phyloP scores from a whole-genome alignment of 1,139 yeast species.

The Cylindricascospora bacillispora region DNA sequence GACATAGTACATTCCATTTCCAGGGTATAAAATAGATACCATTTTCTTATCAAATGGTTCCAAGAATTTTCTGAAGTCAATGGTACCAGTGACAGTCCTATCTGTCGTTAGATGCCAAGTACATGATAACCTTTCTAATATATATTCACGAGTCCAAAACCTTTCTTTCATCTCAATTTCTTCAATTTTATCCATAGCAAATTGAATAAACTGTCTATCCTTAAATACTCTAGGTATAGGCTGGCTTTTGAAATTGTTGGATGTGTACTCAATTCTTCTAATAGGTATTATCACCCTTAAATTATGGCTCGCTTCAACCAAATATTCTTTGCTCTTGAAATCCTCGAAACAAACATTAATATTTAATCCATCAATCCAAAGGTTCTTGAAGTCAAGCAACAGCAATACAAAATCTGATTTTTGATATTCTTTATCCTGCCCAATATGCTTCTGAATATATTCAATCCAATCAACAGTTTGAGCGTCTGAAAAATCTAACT shows the following conservation, averaged over 20 bases:
- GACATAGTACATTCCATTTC: constrained; percentile 11
- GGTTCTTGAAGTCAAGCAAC: constrained; percentile 23
- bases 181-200: constrained; percentile 42
- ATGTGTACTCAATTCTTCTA: constrained; percentile 30
- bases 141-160: constrained; percentile 69
- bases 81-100: constrained; percentile 9
- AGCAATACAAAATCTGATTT: constrained; percentile 17
- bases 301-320: constrained; percentile 31
- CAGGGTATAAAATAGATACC: constrained; percentile 15
- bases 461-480: constrained; percentile 15
- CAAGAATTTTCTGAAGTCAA: constrained; percentile 19
- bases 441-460: constrained; percentile 6
- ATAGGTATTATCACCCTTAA: constrained; percentile 60
- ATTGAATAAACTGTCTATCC: constrained; percentile 61
- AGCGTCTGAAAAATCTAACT: constrained; percentile 7
- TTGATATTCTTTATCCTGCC: constrained; percentile 4
- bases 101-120: constrained; percentile 36
- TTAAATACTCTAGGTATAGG: constrained; percentile 65
- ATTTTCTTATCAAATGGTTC: constrained; percentile 16
- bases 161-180: constrained; percentile 39
- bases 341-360: constrained; percentile 15
- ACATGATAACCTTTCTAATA: constrained; percentile 49
- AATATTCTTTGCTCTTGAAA: constrained; percentile 12
- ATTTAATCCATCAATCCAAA: constrained; percentile 21
- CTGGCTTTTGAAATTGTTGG: constrained; percentile 31